Base-by-base conservation (phyloP, 495 filamentous ascomycete species). In the Hypoxylon trugodes region DNA sequence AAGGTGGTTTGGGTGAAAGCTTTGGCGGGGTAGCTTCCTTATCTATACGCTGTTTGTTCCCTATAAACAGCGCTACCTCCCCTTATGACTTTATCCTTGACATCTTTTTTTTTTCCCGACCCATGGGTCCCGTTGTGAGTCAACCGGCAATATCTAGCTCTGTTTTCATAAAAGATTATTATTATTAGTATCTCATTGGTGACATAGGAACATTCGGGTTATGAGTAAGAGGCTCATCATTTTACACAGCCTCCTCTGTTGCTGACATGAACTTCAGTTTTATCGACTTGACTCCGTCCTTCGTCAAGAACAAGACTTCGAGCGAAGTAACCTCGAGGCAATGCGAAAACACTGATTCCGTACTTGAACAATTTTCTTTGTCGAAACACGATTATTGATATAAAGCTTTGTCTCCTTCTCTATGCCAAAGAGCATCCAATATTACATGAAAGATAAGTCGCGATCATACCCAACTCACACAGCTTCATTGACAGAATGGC, bases 21-120 rank as follows among this genome's bases (percentile, higher is more conserved):
- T 66, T 61, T 66, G 43, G 62, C 42, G 62, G 56, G 62, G 62
- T 56, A 66, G 48, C 32, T 54, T 48, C 43, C 43, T 47, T 32
- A n/a, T n/a, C n/a, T n/a, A n/a, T n/a, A n/a, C n/a, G n/a, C n/a
- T n/a, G n/a, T 48, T 9, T 48, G 16, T 30, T 10, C 15, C 26
- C 21, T 1, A 8, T 2, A 15, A 15, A 18, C n/a, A 48, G 6
- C 24, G 6, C 16, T 21, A 33, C 26, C 15, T 35, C 10, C 24
- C 22, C 21, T 45, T 45, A 45, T 45, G 25, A 3, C 9, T 12
- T 43, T 25, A 5, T 10, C 10, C 10, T 30, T 5, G 10, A 10
- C 5, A 10, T 30, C 10, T 30, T 5, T 4, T 30, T 10, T 22
- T 42, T 24, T 32, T 22, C 36, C 50, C 21, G 13, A 43, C 28